Conservation (phyloP, 768 basidiomycete genomes). For the Glaciozyma antarctica region DNA sequence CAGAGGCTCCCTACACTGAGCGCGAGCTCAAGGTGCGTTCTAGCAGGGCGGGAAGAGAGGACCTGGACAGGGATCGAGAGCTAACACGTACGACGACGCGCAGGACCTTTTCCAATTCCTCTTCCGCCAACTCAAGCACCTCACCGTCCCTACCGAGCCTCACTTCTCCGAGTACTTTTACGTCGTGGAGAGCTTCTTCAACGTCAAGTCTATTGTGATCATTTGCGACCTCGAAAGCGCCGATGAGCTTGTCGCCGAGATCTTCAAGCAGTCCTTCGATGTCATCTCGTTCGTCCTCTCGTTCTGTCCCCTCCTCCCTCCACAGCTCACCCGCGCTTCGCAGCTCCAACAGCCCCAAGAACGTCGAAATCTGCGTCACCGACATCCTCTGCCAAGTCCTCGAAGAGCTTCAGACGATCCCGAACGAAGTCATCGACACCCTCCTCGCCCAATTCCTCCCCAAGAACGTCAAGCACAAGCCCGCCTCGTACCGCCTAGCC, state of each 20-base stretch:
- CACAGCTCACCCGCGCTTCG: conserved; percentile 27
- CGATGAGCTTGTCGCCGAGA: conserved; percentile 74
- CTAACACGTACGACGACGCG: background rate
- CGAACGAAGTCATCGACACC: conserved; percentile 64
- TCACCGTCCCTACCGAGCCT: conserved; percentile 49
- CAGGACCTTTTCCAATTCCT: conserved; percentile 97
- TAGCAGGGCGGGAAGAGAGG: background rate
- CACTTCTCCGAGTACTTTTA: conserved; percentile 82
- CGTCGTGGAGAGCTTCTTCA: conserved; percentile 83
- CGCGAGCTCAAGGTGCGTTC: conserved; percentile 54
- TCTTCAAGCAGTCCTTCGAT: conserved; percentile 74
- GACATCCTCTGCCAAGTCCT: conserved; percentile 83
- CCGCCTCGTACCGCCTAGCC: conserved; percentile 60
- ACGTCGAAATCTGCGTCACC: conserved; percentile 73
- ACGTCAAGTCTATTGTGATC: conserved; percentile 88
- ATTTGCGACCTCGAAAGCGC: conserved; percentile 78
- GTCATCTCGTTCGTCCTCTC: conserved; percentile 50
- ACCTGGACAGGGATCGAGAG: background rate
- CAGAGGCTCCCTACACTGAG: conserved; percentile 89
- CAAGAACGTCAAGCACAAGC: conserved; percentile 40
- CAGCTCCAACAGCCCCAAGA: conserved; percentile 59
- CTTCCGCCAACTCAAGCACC: conserved; percentile 60
- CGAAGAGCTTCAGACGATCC: conserved; percentile 73
- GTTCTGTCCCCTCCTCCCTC: no score
- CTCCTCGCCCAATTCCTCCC: conserved; percentile 75